These are phyloP conservation scores for Gastrolobium bilobum DNA, from an alignment of 306 rosid genomes.

Conservation along the genomic window DNA sequence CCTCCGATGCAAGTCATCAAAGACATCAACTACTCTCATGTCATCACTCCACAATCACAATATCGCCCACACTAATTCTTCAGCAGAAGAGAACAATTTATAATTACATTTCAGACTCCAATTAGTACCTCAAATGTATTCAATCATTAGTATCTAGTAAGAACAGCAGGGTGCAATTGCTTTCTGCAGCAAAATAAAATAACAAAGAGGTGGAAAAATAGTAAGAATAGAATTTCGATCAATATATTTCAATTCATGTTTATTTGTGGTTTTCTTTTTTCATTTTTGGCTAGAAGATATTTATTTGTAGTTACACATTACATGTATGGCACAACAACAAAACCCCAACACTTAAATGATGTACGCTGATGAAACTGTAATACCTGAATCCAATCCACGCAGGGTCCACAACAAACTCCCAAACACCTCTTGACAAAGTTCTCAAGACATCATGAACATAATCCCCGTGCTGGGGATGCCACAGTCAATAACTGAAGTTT, in stretches of 20 bases:
- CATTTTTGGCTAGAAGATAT: background rate
- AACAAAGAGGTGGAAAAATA: background rate
- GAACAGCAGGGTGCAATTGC: conserved; percentile 1
- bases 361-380: conserved; percentile 45
- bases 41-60: background rate
- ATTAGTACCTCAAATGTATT: background rate
- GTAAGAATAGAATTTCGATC: conserved; percentile 37
- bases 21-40: conserved; percentile 13
- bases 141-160: conserved; percentile 20
- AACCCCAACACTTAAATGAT: conserved; percentile 47
- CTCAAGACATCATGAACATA: conserved; percentile 26
- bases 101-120: background rate
- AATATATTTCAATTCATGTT: conserved; percentile 39
- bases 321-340: conserved; percentile 54
- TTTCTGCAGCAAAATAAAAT: background rate
- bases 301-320: conserved; percentile 47
- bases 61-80: background rate
- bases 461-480: conserved; percentile 38
- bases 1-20: conserved; percentile 14
- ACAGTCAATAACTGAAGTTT: conserved; percentile 42
- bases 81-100: background rate
- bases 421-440: conserved; percentile 38
- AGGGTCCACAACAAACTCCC: conserved; percentile 45
- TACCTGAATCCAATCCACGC: conserved; percentile 51
- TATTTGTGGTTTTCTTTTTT: background rate